Percentiles rank a stretch among this genome's conserved stretches.
Conservation (phyloP, 1,139 yeast genomes). For the Scheffersomyces titani region DNA sequence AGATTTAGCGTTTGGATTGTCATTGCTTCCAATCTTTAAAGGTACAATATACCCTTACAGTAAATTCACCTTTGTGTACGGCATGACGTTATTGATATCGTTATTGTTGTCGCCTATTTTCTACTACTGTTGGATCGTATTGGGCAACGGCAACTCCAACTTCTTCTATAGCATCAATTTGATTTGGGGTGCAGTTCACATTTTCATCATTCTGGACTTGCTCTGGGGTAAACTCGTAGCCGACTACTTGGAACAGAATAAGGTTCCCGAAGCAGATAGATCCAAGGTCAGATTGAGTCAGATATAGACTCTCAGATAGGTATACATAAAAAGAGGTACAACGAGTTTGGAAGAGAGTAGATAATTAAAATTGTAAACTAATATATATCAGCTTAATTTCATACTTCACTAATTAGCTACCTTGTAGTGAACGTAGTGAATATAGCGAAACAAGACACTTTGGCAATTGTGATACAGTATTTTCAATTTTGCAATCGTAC, state of each 20-base stretch:
- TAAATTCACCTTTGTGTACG: conserved; percentile 33
- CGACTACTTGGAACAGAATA: conserved; percentile 61
- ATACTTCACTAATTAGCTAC: not conserved
- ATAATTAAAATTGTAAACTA: not conserved
- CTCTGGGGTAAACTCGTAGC: conserved; percentile 76
- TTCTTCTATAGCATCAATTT: conserved; percentile 93
- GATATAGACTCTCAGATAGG: conserved; percentile 16
- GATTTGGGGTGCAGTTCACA: conserved; percentile 74
- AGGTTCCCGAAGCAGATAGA: conserved; percentile 18
- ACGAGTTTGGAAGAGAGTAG: not conserved
- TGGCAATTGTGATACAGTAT: too few relatives aligned
- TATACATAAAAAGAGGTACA: not conserved
- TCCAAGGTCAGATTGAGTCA: conserved; percentile 41
- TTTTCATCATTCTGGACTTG: conserved; percentile 70
- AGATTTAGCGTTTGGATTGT: conserved; percentile 71
- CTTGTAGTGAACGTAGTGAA: not conserved
- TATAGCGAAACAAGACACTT: too few relatives aligned
- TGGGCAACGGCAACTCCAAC: conserved; percentile 94
- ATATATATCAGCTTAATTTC: not conserved
- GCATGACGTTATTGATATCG: conserved; percentile 39
- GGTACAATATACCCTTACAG: conserved; percentile 39
- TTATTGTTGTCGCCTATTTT: conserved; percentile 76
- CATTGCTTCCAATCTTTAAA: conserved; percentile 59
- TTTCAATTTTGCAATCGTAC: not conserved
- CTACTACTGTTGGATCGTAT: conserved; percentile 90